Base-by-base conservation (phyloP, 202 grass and related monocot species). In the Brachypodium distachyon region DNA sequence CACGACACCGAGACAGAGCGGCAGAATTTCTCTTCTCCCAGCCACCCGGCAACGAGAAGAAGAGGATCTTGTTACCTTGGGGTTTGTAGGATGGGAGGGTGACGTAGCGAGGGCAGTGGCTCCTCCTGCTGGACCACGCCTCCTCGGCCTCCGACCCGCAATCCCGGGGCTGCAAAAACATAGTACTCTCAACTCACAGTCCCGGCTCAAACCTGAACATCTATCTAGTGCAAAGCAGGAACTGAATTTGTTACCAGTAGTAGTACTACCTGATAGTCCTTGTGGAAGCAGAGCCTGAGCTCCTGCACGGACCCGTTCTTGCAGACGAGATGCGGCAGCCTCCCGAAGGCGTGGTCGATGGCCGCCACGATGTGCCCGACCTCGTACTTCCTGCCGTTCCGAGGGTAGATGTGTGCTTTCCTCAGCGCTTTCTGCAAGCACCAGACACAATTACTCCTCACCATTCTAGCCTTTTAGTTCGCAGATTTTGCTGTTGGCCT, bases 251-350 rank as follows among this genome's bases (percentile, higher is more conserved):
- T n/a, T n/a, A 11, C 17, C 22, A 63, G 48, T 19, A 72, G 4
- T 43, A 83, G 42, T 52, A 14, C 1, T 33, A 98, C 96, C 83
- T 88, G 88, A 71, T 90, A 95, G 78, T 99, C 87, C 83, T 96
- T 99, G 77, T 91, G 81, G 51, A 99, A 99, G 85, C 96, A 99
- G 48, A 98, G 88, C 70, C 89, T 95, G 43, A 93, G 82, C 81
- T 99, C 92, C 63, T 99, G 47, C 67, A 99, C 59, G 21, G 92
- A 90, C 5, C 85, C 85, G 5, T 95, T 80, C 68, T 76, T 99
- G 70, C 92, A 99, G 39, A 89, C 81, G 66, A 99, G 49, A n/a
- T 83, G 80, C 47, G 96, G 96, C 74, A 89, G 81, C 57, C 92
- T 81, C 31, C 96, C 96, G 76, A 99, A 96, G 18, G 83, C 87